Evolutionary conservation across 352 stramenopile species (phyloP).

Genomic region (Plasmopara muralis): DNA sequence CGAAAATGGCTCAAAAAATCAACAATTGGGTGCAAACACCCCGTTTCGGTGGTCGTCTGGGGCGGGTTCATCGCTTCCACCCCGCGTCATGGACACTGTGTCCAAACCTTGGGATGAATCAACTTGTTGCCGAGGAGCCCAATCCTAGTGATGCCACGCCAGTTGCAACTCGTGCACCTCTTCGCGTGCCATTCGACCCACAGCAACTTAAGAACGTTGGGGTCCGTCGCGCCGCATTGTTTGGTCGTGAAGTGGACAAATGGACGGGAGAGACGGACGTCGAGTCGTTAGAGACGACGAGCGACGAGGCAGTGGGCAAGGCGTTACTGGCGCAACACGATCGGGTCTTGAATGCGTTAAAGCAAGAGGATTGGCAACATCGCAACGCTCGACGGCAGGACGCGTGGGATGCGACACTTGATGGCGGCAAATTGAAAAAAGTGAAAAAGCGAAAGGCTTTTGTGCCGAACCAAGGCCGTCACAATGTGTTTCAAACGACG

Average conservation of each 20-base stretch:
- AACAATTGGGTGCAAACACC: neutral
- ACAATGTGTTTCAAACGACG: conserved; percentile 63
- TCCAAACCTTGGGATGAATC: conserved; percentile 26
- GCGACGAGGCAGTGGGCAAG: conserved; percentile 25
- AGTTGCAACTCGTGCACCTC: conserved; percentile 4
- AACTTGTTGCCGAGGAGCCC: conserved; percentile 17
- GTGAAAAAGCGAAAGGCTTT: conserved; percentile 83
- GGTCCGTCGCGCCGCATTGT: conserved; percentile 54
- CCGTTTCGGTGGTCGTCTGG: conserved; percentile 32
- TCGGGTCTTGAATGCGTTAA: conserved; percentile 58
- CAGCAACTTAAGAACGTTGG: conserved; percentile 49
- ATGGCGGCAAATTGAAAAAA: conserved; percentile 74
- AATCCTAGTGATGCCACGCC: neutral
- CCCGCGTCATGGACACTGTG: conserved; percentile 17
- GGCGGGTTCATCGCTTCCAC: conserved; percentile 29
- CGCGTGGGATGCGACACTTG: conserved; percentile 72
- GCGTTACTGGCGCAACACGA: conserved; percentile 53
- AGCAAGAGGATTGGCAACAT: conserved; percentile 68
- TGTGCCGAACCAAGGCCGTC: conserved; percentile 60
- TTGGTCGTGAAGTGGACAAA: conserved; percentile 58
- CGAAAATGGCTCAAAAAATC: neutral
- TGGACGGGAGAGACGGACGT: conserved; percentile 50
- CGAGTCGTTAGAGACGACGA: conserved; percentile 38
- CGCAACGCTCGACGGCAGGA: conserved; percentile 60
- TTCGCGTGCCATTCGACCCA: conserved; percentile 45